Evolutionary conservation across 1,284 basidiomycete species (phyloP).

Genomic region (Pseudozyma flocculosa): DNA sequence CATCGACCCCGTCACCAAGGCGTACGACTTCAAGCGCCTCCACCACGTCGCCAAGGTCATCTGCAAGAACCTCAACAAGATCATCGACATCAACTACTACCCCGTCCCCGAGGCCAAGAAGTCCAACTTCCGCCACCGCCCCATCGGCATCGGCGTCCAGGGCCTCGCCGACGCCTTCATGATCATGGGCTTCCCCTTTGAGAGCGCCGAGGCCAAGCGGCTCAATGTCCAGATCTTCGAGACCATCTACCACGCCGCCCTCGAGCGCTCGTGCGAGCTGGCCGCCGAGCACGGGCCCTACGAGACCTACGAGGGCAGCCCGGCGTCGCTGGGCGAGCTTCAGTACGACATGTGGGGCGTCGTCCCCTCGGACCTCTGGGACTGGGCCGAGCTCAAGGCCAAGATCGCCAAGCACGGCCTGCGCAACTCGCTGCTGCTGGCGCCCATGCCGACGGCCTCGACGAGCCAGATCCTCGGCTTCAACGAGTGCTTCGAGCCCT

Average conservation of each 20-base stretch:
- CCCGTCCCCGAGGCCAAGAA: constrained; percentile 85
- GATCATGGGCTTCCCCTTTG: constrained; percentile 93
- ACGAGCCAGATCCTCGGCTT: constrained; percentile 97
- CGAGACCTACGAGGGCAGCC: constrained; percentile 87
- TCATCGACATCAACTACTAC: constrained; percentile 91
- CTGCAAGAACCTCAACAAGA: constrained; percentile 78
- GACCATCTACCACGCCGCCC: constrained; percentile 95
- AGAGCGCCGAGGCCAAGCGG: constrained; percentile 79
- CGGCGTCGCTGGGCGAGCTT: constrained; percentile 81
- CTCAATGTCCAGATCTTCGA: constrained; percentile 97
- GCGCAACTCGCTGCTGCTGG: constrained; percentile 88
- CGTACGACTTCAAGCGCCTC: constrained; percentile 85
- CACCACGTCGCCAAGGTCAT: constrained; percentile 82
- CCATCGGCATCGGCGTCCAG: constrained; percentile 96
- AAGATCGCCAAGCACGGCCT: constrained; percentile 84
- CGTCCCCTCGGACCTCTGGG: constrained; percentile 89
- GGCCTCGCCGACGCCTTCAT: constrained; percentile 98
- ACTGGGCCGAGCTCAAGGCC: constrained; percentile 85
- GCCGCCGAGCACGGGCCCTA: constrained; percentile 81
- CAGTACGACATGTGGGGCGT: constrained; percentile 97
- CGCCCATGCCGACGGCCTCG: constrained; percentile 98
- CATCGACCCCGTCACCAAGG: constrained; percentile 53
- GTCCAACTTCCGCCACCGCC: constrained; percentile 96
- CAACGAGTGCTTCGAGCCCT: constrained; percentile 98
- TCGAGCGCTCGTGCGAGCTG: constrained; percentile 88